These are phyloP conservation scores for Globisporangium radiosum DNA, from an alignment of 352 stramenopile genomes.

Conservation along the genomic window DNA sequence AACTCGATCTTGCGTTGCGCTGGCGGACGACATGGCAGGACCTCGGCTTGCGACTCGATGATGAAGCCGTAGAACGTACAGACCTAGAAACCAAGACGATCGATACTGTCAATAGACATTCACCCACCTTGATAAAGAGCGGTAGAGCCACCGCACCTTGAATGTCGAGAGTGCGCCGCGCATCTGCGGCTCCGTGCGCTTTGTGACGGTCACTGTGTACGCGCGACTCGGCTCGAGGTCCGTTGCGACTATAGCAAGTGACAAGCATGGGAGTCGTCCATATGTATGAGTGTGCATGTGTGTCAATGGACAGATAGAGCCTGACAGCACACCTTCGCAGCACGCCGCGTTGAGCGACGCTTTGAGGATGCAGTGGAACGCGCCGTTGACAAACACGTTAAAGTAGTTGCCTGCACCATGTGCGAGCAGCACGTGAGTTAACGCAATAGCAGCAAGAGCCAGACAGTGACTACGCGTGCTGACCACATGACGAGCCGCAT, in stretches of 20 bases:
- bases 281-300: not conserved
- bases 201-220: slow-evolving; percentile 67
- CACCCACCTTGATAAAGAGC: no score
- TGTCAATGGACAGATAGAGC: no score
- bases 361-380: slow-evolving; percentile 69
- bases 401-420: slow-evolving; percentile 74
- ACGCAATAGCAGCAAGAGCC: not conserved
- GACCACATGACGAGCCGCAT: slow-evolving; percentile 11
- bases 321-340: slow-evolving; percentile 49
- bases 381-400: slow-evolving; percentile 78
- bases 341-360: slow-evolving; percentile 70
- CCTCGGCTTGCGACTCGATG: slow-evolving; percentile 54
- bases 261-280: not conserved
- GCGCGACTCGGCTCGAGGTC: slow-evolving; percentile 42
- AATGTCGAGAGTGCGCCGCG: slow-evolving; percentile 81
- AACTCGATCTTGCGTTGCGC: slow-evolving; percentile 39
- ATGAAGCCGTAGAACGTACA: slow-evolving; percentile 88
- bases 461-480: slow-evolving; percentile 13
- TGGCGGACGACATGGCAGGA: slow-evolving; percentile 37
- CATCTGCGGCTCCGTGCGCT: slow-evolving; percentile 83
- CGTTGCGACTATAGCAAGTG: slow-evolving; percentile 35
- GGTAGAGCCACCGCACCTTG: slow-evolving; percentile 30
- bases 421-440: not conserved
- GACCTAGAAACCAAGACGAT: slow-evolving; percentile 24
- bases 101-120: no score